Base-by-base conservation (phyloP, 2,329 filamentous ascomycete genomes). In the Aspergillus terreus region DNA sequence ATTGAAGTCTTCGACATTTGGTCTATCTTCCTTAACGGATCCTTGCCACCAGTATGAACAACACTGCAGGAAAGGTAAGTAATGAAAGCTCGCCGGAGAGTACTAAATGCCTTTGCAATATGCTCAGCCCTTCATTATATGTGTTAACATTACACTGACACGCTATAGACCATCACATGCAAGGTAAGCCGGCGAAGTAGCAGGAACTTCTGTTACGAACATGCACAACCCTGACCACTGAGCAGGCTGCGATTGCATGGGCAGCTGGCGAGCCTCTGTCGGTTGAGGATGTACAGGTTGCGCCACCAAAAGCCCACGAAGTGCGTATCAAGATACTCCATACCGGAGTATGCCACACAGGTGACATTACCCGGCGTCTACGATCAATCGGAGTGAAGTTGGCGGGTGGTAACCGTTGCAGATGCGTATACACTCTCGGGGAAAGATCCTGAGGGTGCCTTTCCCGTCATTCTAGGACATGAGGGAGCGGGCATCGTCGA, bases 301-400 rank as follows among this genome's bases (percentile, higher is more conserved):
- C 81, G 48, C 87, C 92, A 56, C 92, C 92, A 50, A 85, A 82
- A 75, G 91, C 92, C 54, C 84, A 95, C 76, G 92, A 97, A 78
- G 94, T 97, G 68, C 89, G 92, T 65, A 95, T 97, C 70, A 78
- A 97, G 80, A 90, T 97, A 71, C 86, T 92, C 80, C 95, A 96
- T 80, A 97, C 92, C 47, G 92, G 92, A 74, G 92, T 97, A 70
- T 97, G 92, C 80, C 92, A 97, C 78, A 97, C 92, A 71, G 89
- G 89, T 92, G 77, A 63, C 72, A 68, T 46, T 53, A 51, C 46
- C 48, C n/a, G 46, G 47, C 51, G 49, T 55, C 7, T 30, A 30
- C 7, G 9, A 30, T 11, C 27, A 30, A 11, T 30, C 27, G 9
- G 1, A 10, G 27, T 11, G 27, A 30, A 10, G 9, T 7, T 30